Evolutionary conservation across 2,329 filamentous ascomycete genomes (phyloP).

Genomic region (Ophiocordyceps robertsii): DNA sequence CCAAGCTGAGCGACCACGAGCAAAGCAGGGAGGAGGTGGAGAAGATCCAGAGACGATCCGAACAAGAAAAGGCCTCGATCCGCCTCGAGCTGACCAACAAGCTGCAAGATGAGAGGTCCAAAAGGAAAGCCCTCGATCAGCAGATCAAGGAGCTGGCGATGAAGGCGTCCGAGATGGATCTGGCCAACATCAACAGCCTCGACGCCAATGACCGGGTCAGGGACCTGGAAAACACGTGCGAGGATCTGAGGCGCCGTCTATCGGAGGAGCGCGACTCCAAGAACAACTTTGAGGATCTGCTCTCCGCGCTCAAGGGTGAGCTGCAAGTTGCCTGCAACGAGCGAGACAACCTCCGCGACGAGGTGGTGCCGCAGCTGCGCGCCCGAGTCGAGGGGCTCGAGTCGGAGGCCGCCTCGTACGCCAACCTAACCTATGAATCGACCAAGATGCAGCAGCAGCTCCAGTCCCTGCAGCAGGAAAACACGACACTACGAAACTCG

Average conservation of each 20-base stretch:
- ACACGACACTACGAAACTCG: slow-evolving; percentile 39
- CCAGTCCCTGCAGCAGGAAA: slow-evolving; percentile 54
- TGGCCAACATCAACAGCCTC: slow-evolving; percentile 39
- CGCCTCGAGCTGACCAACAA: slow-evolving; percentile 75
- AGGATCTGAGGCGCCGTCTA: slow-evolving; percentile 70
- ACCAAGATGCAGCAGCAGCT: slow-evolving; percentile 81
- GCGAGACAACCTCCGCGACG: slow-evolving; percentile 81
- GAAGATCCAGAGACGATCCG: slow-evolving; percentile 65
- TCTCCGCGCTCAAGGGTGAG: slow-evolving; percentile 72
- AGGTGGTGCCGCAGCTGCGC: slow-evolving; percentile 67
- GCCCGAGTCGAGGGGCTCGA: slow-evolving; percentile 69
- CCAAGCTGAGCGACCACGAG: slow-evolving; percentile 59
- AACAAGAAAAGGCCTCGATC: slow-evolving; percentile 83
- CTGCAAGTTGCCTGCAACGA: slow-evolving; percentile 74
- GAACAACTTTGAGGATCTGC: slow-evolving; percentile 84
- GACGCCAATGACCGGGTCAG: slow-evolving; percentile 50
- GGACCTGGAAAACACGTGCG: slow-evolving; percentile 68
- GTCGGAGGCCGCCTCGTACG: slow-evolving; percentile 55
- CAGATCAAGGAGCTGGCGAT: slow-evolving; percentile 76
- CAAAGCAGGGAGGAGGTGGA: slow-evolving; percentile 61
- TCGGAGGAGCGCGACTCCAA: slow-evolving; percentile 78
- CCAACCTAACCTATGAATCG: slow-evolving; percentile 65
- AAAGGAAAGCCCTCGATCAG: slow-evolving; percentile 62
- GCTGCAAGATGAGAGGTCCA: slow-evolving; percentile 72
- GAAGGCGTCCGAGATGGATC: slow-evolving; percentile 52